These are phyloP conservation scores for Trapa bicornis DNA, from an alignment of 345 rosid species.

Conservation along the genomic window DNA sequence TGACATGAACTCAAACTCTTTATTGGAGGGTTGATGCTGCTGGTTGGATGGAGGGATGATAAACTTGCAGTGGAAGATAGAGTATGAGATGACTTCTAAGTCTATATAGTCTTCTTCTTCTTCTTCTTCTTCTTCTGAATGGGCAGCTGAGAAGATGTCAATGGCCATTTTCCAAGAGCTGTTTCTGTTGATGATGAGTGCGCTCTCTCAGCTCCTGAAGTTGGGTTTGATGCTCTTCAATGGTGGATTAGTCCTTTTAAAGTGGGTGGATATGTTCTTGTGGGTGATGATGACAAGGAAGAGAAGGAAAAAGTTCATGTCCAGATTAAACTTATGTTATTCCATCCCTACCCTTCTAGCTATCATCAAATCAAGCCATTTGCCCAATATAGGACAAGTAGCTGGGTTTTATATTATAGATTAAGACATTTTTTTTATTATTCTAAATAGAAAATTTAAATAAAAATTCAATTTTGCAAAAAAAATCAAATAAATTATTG, in stretches of 20 bases:
- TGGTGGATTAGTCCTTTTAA: background rate
- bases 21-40: background rate
- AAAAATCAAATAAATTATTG: too few relatives aligned
- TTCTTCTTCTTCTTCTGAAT: constrained; percentile 42
- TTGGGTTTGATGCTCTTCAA: background rate
- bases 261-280: background rate
- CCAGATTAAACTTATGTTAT: background rate
- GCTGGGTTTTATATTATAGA: too few relatives aligned
- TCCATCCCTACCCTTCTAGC: background rate
- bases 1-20: constrained; percentile 19
- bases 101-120: constrained; percentile 77
- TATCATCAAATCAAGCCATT: background rate
- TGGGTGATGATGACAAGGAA: background rate
- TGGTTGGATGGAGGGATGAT: background rate
- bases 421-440: too few relatives aligned
- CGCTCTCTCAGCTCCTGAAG: background rate
- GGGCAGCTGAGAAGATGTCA: background rate
- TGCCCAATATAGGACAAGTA: background rate
- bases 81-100: constrained; percentile 61
- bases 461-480: too few relatives aligned
- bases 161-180: constrained; percentile 3
- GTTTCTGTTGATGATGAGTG: background rate
- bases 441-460: too few relatives aligned
- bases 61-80: constrained; percentile 25
- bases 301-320: background rate